Evolutionary conservation across 306 rosid species (phyloP).

Genomic region (Casuarina cunninghamiana): DNA sequence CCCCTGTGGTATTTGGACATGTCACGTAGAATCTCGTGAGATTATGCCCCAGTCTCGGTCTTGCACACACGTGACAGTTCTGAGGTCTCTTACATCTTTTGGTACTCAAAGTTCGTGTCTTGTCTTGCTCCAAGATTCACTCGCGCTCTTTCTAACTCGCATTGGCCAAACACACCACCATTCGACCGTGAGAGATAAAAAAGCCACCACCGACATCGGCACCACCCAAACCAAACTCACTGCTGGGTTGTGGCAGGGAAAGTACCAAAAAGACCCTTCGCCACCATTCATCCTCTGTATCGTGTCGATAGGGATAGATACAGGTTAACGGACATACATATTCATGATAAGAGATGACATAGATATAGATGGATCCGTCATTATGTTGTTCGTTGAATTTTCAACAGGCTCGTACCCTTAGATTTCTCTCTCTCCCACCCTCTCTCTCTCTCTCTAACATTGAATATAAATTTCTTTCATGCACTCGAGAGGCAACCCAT

Average conservation of each 20-base stretch:
- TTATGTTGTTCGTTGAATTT: slow-evolving; percentile 17
- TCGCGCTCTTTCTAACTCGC: neutral
- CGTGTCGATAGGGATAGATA: too few relatives aligned
- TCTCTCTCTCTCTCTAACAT: neutral
- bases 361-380: neutral
- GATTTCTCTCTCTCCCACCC: slow-evolving; percentile 27
- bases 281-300: neutral
- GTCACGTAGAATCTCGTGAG: slow-evolving; percentile 12
- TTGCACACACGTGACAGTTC: neutral
- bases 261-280: slow-evolving; percentile 17
- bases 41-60: slow-evolving; percentile 14
- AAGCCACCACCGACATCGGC: too few relatives aligned
- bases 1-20: too few relatives aligned
- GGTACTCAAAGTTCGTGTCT: neutral
- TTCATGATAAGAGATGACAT: neutral
- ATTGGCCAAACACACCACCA: neutral
- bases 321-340: too few relatives aligned
- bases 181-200: neutral
- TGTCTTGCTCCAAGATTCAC: slow-evolving; percentile 2
- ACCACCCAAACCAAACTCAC: neutral
- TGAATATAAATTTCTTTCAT: slow-evolving; percentile 1
- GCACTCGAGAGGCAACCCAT: slow-evolving; percentile 21
- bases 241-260: neutral
- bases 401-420: slow-evolving; percentile 21
- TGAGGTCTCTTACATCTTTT: neutral